Evolutionary conservation across 805 yeast genomes (phyloP), one percentile per base, ranked within the genome.

Genomic region (Yamadazyma paraphyllophila): DNA sequence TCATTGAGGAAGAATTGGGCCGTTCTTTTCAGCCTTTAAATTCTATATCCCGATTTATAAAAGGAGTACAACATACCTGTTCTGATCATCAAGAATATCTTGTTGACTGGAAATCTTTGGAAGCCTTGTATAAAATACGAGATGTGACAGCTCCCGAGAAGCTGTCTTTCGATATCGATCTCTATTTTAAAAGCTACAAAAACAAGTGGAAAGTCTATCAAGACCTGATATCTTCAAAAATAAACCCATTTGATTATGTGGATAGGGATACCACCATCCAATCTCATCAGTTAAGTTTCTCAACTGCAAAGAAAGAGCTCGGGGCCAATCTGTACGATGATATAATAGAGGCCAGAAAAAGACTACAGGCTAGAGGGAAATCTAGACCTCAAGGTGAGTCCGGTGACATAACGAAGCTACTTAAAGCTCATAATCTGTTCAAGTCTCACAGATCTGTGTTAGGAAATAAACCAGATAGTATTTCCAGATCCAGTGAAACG

Each of bases 11-110:
- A 9, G 45, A 32, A 11, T 16, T 30, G 25, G 26, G 25, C 5
- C 27, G 30, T 4, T 30, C 46, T 20, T 41, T 37, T 35, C 25
- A 37, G 27, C 32, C 29, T 14, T 15, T 26, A 29, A 11, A 48
- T 1, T 36, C 44, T 7, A 56, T 49, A 4, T 69, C 74, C 2
- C 47, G 71, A 36, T 70, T 70, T 45, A 43, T 69, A 20, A 32
- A 44, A 3, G 47, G 48, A 4, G 38, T 57, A 2, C 32, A 29
- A 6, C 47, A 46, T 7, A 37, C 44, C 2, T 42, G 59, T 14
- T 30, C 45, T 25, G 35, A 45, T 15, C 10, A 12, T 27, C 63
- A 54, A 35, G 32, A 43, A 16, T 57, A 61, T 25, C 59, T 68
- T 44, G 41, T 49, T 10, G 39, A 40, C 15, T 41, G 45, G 41